Percentiles rank a stretch among this genome's conserved stretches.
Conservation (phyloP, 306 rosid species). For the Corylus heterophylla region DNA sequence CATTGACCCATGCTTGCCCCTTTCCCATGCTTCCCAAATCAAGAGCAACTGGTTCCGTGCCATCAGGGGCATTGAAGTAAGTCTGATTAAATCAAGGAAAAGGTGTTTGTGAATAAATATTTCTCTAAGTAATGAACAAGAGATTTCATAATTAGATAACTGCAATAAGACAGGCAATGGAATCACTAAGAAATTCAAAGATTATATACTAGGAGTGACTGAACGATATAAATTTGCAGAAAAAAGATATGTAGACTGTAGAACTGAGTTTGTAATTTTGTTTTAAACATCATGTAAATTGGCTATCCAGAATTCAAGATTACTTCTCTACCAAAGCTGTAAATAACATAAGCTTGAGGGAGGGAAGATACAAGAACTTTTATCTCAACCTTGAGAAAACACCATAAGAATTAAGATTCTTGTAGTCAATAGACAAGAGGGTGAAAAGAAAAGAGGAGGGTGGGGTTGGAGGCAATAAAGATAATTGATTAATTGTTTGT, state of each 20-base stretch:
- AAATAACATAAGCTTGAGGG: background rate
- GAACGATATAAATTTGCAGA: background rate
- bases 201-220: background rate
- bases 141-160: background rate
- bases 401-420: background rate
- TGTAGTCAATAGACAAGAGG: background rate
- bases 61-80: constrained; percentile 75
- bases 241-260: background rate
- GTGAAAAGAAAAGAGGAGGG: background rate
- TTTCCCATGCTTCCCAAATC: constrained; percentile 96
- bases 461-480: background rate
- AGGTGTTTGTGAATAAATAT: constrained; percentile 12
- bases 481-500: background rate
- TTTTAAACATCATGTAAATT: background rate
- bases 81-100: constrained; percentile 47
- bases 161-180: background rate
- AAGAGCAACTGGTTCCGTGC: constrained; percentile 79
- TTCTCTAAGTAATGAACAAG: background rate
- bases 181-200: background rate
- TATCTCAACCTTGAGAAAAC: background rate
- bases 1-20: constrained; percentile 99
- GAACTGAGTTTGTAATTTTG: background rate
- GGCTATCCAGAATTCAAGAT: background rate
- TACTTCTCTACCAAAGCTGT: background rate
- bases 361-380: background rate